These are phyloP conservation scores for Cadophora sp. DNA, from an alignment of 2,329 filamentous ascomycete genomes.

Conservation along the genomic window DNA sequence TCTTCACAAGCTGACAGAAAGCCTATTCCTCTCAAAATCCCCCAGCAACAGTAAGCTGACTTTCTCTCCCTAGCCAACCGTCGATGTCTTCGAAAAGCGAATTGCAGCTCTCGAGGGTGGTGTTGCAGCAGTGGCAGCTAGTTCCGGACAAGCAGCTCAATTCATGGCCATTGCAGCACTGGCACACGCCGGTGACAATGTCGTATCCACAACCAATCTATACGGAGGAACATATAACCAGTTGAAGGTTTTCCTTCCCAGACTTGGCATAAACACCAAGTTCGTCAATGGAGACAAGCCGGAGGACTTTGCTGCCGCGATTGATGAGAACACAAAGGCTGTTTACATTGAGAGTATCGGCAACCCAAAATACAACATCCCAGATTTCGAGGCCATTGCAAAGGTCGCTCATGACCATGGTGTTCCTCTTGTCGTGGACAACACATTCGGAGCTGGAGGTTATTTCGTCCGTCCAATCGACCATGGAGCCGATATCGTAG, in stretches of 20 bases:
- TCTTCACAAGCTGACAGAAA: neutral
- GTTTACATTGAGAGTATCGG: conserved; percentile 89
- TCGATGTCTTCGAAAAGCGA: conserved; percentile 95
- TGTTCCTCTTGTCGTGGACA: conserved; percentile 71
- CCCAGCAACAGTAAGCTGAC: conserved; percentile 21
- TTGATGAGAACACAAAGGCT: conserved; percentile 93
- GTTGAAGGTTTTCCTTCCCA: conserved; percentile 87
- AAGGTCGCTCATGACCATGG: conserved; percentile 76
- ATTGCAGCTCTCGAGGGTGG: conserved; percentile 96
- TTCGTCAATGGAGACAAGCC: conserved; percentile 84
- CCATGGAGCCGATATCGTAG: conserved; percentile 90
- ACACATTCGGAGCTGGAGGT: conserved; percentile 93
- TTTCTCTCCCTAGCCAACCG: conserved; percentile 70
- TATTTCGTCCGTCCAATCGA: conserved; percentile 88
- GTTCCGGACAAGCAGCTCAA: conserved; percentile 89
- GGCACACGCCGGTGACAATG: conserved; percentile 90
- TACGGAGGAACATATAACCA: conserved; percentile 98
- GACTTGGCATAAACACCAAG: conserved; percentile 87
- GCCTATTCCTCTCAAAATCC: neutral
- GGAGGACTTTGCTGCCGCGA: conserved; percentile 79
- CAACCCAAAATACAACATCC: conserved; percentile 92
- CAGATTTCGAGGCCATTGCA: conserved; percentile 86
- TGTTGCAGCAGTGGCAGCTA: conserved; percentile 81
- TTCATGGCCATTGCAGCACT: conserved; percentile 88
- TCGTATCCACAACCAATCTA: conserved; percentile 86